Percentiles rank a stretch among this genome's conserved stretches.
Evolutionary conservation across 1,284 basidiomycete species (phyloP).

Genomic region (Meripilus lineatus): DNA sequence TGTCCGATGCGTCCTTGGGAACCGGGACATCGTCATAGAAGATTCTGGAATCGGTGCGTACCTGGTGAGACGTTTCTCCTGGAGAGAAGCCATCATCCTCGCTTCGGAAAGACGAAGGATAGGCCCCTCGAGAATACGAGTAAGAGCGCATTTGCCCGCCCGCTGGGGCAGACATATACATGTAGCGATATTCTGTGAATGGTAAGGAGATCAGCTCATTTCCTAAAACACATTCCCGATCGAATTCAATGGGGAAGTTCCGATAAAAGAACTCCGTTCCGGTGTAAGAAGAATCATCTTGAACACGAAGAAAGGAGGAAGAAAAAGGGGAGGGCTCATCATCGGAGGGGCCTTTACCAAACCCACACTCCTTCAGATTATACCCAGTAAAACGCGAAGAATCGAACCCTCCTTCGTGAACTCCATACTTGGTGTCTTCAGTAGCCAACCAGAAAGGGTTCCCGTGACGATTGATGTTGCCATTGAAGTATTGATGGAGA

Average conservation of each 20-base stretch:
- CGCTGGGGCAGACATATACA: background rate
- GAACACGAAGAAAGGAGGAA: conserved; percentile 2
- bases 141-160: background rate
- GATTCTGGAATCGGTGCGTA: no score
- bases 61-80: no score
- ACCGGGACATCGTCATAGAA: no score
- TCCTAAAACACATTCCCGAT: no score
- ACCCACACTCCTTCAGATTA: no score
- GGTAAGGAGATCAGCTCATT: background rate
- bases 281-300: conserved; percentile 6
- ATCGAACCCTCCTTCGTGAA: no score
- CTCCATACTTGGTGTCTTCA: no score
- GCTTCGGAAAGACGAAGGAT: background rate
- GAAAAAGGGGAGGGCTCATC: background rate
- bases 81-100: background rate
- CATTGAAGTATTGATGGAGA: background rate
- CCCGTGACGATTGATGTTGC: background rate
- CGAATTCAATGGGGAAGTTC: background rate
- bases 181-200: background rate
- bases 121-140: background rate
- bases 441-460: background rate
- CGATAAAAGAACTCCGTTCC: conserved; percentile 5
- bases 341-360: background rate
- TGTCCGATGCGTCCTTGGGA: no score
- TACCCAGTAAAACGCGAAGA: no score